Evolutionary conservation across 257 asterid species (phyloP).

Genomic region (Anisodus tanguticus): DNA sequence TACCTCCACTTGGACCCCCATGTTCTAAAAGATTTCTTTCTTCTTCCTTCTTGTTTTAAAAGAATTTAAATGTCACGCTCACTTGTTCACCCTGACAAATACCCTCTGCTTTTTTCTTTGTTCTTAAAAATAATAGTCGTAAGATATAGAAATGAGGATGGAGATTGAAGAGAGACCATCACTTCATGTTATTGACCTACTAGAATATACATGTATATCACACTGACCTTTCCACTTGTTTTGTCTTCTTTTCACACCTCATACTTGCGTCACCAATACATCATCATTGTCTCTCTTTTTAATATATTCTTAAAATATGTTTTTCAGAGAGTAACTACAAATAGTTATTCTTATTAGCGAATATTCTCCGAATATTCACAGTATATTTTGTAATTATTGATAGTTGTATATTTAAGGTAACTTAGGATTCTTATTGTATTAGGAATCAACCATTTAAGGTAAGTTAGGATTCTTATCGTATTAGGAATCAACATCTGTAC

Average conservation of each 20-base stretch:
- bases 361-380: no score
- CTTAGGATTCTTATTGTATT: no score
- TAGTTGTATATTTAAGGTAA: no score
- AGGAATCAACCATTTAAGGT: no score
- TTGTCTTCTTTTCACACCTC: conserved; percentile 55
- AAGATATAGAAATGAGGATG: neutral
- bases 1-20: conserved; percentile 33
- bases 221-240: conserved; percentile 39
- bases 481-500: no score
- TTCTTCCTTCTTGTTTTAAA: neutral
- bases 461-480: no score
- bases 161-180: conserved; percentile 36
- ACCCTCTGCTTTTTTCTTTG: conserved; percentile 25
- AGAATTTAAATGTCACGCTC: conserved; percentile 29
- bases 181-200: conserved; percentile 29
- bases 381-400: no score
- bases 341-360: no score
- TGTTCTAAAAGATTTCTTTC: neutral
- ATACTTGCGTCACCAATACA: conserved; percentile 41
- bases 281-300: neutral
- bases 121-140: no score
- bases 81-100: conserved; percentile 29
- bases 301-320: no score
- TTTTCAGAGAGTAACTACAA: neutral
- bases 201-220: neutral